Base-by-base conservation (phyloP, 192 early-diverging fungal species). In the Lobosporangium transversale region DNA sequence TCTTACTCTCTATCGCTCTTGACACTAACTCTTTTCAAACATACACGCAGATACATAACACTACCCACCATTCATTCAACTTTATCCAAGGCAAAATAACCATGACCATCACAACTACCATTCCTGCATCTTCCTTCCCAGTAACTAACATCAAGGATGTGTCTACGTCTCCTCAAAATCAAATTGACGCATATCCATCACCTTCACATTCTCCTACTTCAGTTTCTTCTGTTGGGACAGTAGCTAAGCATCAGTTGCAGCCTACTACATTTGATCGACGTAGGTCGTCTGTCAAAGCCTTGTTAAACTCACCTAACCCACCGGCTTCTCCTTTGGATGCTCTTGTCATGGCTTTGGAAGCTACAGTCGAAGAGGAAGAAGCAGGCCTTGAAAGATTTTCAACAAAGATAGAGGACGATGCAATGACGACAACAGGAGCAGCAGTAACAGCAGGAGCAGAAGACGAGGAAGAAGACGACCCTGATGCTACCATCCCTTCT, bases 341-440 rank as follows among this genome's bases (percentile, higher is more conserved):
- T 4, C 70, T 80, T 15, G 69, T 80, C 30, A 70, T 80, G 68
- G 79, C 79, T 31, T 62, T 80, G n/a, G 79, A 80, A 43, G 73
- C 73, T 2, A 76, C 73, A 31, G 73, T 64, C 20, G 73, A 67
- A 18, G 64, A 71, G n/a, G 58, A 59, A n/a, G 51, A 64, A 29
- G 58, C 52, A 21, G 51, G 54, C n/a, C n/a, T n/a, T n/a, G n/a
- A n/a, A n/a, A n/a, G n/a, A n/a, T n/a, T n/a, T n/a, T n/a, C n/a
- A n/a, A n/a, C n/a, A n/a, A n/a, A n/a, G n/a, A n/a, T n/a, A n/a
- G 35, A 44, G 21, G 30, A 23, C 21, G 44, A 21, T 17, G 45
- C 2, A 15, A 9, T 24, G 20, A 18, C 11, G 4, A n/a, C 31
- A 35, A 10, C 6, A 2, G 23, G 10, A 8, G 30, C 10, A 24